Base-by-base conservation (phyloP, 164 flowering plant genomes). In the Amborella trichopoda region DNA sequence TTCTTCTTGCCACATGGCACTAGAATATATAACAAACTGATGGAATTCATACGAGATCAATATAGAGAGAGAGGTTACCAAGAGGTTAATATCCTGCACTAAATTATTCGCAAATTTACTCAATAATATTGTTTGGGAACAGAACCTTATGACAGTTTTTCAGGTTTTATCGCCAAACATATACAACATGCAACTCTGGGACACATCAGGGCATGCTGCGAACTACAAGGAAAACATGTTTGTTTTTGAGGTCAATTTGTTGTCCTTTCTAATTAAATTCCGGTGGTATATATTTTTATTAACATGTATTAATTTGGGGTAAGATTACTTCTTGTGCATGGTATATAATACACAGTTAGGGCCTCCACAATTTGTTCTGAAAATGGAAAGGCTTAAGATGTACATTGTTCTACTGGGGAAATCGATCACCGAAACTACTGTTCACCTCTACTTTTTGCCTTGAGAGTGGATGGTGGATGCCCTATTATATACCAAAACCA, bases 121-220 rank as follows among this genome's bases (percentile, higher is more conserved):
- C 8, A 0, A 9, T 38, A n/a, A 38, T 6, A 11, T n/a, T 2
- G 3, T 16, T 38, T 16, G 20, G 16, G 20, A n/a, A 38, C 9
- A 9, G 14, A 4, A 38, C 41, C 16, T 38, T 16, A 6, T 38
- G 16, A 5, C 16, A 38, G 17, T 38, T n/a, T 33, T 50, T 49
- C 73, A 88, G 99, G 99, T 93, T 52, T 30, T 77, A 40, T 60
- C 87, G 30, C 99, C 99, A 40, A 93, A 88, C 54, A 83, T 93
- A 61, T 93, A 71, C 52, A 93, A 93, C 54, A 93, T 93, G 96
- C 84, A 85, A 70, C 82, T 93, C 13, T 88, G 99, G 99, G 94
- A 85, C 54, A 81, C 80, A 33, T 93, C 96, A 59, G 99, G 99
- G 26, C 99, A 93, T 68, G 99, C 99, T 54, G 87, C 81, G 48